A percentile compares a stretch with the other conserved stretches of the same genome.
These are phyloP conservation scores for Pseudofabraea citricarpa DNA, from an alignment of 2,329 filamentous ascomycete species.

Conservation along the genomic window DNA sequence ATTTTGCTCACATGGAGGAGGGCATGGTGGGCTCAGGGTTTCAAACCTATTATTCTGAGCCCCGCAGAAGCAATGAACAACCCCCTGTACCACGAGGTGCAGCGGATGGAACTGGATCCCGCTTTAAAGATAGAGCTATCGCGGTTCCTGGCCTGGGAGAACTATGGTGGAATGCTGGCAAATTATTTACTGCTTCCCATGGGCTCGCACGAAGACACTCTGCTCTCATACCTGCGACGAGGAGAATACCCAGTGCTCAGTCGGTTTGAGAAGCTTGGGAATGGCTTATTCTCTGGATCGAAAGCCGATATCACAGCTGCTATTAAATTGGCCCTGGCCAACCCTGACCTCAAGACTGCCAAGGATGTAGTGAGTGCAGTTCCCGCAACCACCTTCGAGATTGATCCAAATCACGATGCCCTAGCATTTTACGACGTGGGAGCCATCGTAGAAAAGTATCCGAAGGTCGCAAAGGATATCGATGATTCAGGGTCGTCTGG, in stretches of 20 bases:
- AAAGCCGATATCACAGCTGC: slow-evolving; percentile 58
- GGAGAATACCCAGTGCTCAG: slow-evolving; percentile 72
- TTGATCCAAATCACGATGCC: slow-evolving; percentile 59
- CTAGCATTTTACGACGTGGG: slow-evolving; percentile 73
- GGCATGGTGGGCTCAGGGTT: slow-evolving; percentile 94
- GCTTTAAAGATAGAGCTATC: slow-evolving; percentile 66
- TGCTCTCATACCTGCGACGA: slow-evolving; percentile 68
- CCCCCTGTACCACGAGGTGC: slow-evolving; percentile 68
- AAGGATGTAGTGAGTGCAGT: slow-evolving; percentile 62
- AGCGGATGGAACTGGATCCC: slow-evolving; percentile 54
- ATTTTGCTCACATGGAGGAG: slow-evolving; percentile 83
- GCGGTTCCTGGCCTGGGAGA: slow-evolving; percentile 89
- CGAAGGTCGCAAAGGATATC: slow-evolving; percentile 59
- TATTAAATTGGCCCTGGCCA: slow-evolving; percentile 55
- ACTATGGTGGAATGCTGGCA: slow-evolving; percentile 79
- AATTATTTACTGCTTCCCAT: slow-evolving; percentile 83
- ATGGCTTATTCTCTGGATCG: slow-evolving; percentile 68
- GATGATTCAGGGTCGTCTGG: slow-evolving; percentile 52
- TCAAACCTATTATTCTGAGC: slow-evolving; percentile 77
- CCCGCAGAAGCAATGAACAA: slow-evolving; percentile 79
- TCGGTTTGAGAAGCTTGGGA: slow-evolving; percentile 66
- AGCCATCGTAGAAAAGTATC: slow-evolving; percentile 61
- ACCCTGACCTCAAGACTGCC: slow-evolving; percentile 47
- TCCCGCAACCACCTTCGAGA: slow-evolving; percentile 53
- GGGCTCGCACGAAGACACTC: slow-evolving; percentile 66